Conservation (phyloP, 208 protist species). For the Leishmania amazonensis region DNA sequence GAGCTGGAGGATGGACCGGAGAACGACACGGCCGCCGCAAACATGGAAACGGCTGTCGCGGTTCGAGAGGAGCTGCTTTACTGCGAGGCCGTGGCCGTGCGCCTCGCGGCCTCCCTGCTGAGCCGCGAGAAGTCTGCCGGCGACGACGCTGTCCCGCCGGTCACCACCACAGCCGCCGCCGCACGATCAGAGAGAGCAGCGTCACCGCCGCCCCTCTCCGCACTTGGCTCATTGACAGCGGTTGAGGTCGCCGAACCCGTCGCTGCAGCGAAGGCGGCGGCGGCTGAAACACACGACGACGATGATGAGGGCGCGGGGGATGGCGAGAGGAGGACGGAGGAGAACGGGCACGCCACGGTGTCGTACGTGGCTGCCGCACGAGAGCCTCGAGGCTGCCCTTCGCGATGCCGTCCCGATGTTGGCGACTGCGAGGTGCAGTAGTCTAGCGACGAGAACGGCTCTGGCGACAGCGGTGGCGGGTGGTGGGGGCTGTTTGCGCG, state of each 20-base stretch:
- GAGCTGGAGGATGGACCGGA: slow-evolving; percentile 30
- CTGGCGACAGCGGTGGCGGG: background rate
- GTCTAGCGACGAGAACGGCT: background rate
- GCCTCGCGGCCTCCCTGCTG: slow-evolving; percentile 25
- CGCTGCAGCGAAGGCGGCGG: background rate
- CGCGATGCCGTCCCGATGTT: slow-evolving; percentile 31
- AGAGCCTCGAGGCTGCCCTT: slow-evolving; percentile 1
- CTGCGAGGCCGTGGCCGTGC: slow-evolving; percentile 56
- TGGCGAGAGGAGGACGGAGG: background rate
- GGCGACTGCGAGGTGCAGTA: slow-evolving; percentile 60
- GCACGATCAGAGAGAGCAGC: background rate
- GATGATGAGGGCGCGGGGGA: background rate
- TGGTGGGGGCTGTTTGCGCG: background rate
- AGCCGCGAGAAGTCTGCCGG: background rate
- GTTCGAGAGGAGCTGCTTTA: slow-evolving; percentile 69
- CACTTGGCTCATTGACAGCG: background rate
- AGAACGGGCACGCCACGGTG: background rate
- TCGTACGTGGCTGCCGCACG: background rate
- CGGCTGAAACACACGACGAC: background rate
- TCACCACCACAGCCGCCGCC: background rate
- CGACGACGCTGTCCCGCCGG: background rate
- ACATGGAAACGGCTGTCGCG: slow-evolving; percentile 39
- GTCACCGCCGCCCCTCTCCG: background rate
- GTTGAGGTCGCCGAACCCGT: background rate
- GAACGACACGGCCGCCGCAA: slow-evolving; percentile 26